phyloP scores from a whole-genome alignment of 176 grass and related monocot species.

The Leersia perrieri region DNA sequence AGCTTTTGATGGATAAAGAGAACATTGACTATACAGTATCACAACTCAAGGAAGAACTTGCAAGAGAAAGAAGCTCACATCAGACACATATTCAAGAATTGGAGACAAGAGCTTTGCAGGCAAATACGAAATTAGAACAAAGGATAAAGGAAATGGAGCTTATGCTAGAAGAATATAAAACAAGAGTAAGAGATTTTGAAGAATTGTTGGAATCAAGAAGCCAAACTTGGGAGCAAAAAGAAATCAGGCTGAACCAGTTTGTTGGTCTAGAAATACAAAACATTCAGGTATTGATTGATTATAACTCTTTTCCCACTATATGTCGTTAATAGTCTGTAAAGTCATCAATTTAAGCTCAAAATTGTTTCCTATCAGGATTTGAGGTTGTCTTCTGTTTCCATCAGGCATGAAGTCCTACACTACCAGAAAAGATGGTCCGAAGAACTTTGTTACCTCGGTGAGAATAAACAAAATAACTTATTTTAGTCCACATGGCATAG shows the following conservation, averaged over 20 bases:
- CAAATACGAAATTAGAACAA: conserved; percentile 33
- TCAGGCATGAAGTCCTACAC: conserved; percentile 57
- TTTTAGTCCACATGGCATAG: conserved; percentile 4
- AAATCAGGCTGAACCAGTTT: conserved; percentile 32
- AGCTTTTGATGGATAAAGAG: conserved; percentile 44
- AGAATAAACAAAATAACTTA: neutral
- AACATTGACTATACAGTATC: conserved; percentile 30
- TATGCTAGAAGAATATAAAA: conserved; percentile 48
- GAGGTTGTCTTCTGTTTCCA: conserved; percentile 66
- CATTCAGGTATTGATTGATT: conserved; percentile 43
- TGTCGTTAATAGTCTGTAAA: conserved; percentile 5
- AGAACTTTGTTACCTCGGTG: conserved; percentile 61
- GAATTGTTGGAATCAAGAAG: conserved; percentile 44
- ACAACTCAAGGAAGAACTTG: conserved; percentile 53
- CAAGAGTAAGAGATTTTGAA: conserved; percentile 42
- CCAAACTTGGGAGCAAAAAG: conserved; percentile 39
- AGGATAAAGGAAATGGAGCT: conserved; percentile 47
- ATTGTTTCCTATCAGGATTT: conserved; percentile 58
- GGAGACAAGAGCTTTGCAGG: conserved; percentile 31
- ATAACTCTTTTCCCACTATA: neutral
- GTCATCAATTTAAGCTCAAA: conserved; percentile 33
- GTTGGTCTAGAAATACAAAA: conserved; percentile 41
- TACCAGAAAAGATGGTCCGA: conserved; percentile 60
- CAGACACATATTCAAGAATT: conserved; percentile 39
- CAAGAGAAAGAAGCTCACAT: conserved; percentile 23